Evolutionary conservation across 2,329 filamentous ascomycete species (phyloP), one percentile per base, ranked within the genome.

Genomic region (Fusarium sororula): DNA sequence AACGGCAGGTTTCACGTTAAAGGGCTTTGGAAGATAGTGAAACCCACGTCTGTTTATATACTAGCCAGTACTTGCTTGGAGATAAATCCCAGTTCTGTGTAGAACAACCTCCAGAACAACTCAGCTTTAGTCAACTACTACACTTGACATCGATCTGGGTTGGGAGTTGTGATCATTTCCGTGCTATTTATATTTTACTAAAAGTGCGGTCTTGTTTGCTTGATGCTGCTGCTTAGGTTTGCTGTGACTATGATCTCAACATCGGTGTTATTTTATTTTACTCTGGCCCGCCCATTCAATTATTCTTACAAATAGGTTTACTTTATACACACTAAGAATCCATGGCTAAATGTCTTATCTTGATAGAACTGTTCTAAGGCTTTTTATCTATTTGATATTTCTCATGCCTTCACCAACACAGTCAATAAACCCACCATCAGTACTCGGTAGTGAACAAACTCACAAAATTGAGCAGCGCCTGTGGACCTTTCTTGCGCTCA

Each of bases 311-410:
- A 11, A 32, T 10, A 6, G 0, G 3, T 15, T n/a, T n/a, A 4
- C 14, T 0, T 24, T 3, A 44, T 9, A 4, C 0, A 12, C 0
- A 18, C 9, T 2, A 5, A 4, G 3, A 26, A 20, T 45, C 6
- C 5, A 26, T 18, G 2, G 4, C 24, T 14, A 4, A 8, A 20
- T 20, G 11, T 12, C 6, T 24, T 26, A 18, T 26, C 12, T 45
- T 26, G 3, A 14, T 15, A 10, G 1, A 7, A 28, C 3, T 14
- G 15, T 7, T 47, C 18, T 14, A 26, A 26, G 24, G 24, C 24
- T 7, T 14, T 48, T 15, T 12, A 8, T 28, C n/a, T 24, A 13
- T 44, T 7, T 44, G 5, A 24, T 12, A 4, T 18, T 6, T 44
- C n/a, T 24, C 2, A 44, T 24, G 10, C 5, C 15, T 24, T 17